phyloP scores from a whole-genome alignment of 805 yeast genomes.

The Teunomyces cretensis region DNA sequence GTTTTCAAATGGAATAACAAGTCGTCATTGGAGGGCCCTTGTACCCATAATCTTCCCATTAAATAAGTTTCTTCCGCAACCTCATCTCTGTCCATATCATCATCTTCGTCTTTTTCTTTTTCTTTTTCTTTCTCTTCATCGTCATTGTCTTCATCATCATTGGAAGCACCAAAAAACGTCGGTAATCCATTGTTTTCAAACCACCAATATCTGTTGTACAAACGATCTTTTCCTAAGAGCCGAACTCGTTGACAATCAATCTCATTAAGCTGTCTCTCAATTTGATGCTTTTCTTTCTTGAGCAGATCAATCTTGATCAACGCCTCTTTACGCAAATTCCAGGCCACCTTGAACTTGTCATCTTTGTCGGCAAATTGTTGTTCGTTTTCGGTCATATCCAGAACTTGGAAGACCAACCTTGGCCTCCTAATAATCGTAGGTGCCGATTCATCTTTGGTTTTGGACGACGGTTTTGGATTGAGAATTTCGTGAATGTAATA shows the following conservation, averaged over 20 bases:
- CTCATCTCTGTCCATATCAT: constrained; percentile 46
- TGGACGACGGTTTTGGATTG: background rate
- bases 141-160: constrained; percentile 43
- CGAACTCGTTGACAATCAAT: constrained; percentile 76
- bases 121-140: constrained; percentile 22
- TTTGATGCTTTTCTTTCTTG: constrained; percentile 46
- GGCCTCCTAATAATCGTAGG: constrained; percentile 6
- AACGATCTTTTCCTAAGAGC: constrained; percentile 78
- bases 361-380: constrained; percentile 37
- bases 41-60: constrained; percentile 87
- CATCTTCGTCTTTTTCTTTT: constrained; percentile 25
- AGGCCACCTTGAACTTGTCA: constrained; percentile 41
- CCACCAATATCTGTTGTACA: constrained; percentile 93
- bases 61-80: constrained; percentile 56
- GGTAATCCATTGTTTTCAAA: constrained; percentile 85
- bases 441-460: constrained; percentile 3
- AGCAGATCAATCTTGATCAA: constrained; percentile 44
- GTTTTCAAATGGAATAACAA: constrained; percentile 23
- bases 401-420: constrained; percentile 12
- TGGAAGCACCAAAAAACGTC: constrained; percentile 37
- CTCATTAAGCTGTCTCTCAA: constrained; percentile 64
- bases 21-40: constrained; percentile 72
- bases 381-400: constrained; percentile 45
- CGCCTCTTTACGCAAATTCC: constrained; percentile 45
- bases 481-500: constrained; percentile 20